These are phyloP conservation scores for Scedosporium aurantiacum DNA, from an alignment of 2,329 filamentous ascomycete species.

Conservation along the genomic window DNA sequence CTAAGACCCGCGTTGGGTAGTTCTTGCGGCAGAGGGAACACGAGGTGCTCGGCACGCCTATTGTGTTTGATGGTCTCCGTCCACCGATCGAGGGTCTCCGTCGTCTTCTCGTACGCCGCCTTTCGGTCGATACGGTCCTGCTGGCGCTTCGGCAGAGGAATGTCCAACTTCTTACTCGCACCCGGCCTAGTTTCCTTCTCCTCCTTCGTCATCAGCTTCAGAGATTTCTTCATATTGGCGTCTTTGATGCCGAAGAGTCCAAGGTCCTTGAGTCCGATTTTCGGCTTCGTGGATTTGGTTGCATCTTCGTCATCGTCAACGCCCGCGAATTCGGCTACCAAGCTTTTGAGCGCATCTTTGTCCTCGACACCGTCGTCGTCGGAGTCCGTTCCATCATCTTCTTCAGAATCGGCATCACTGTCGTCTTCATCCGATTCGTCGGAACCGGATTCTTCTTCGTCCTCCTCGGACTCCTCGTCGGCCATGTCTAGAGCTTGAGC, in stretches of 20 bases:
- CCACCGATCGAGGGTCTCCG: conserved; percentile 84
- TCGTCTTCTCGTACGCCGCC: conserved; percentile 81
- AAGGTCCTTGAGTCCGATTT: conserved; percentile 67
- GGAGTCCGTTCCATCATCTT: conserved; percentile 32
- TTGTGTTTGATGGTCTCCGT: conserved; percentile 92
- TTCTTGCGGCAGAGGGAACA: conserved; percentile 73
- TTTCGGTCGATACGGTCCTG: conserved; percentile 75
- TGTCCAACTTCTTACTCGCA: conserved; percentile 58
- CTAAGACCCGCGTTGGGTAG: conserved; percentile 49
- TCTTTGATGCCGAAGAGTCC: conserved; percentile 61
- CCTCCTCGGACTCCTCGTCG: conserved; percentile 37
- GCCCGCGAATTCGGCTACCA: conserved; percentile 59
- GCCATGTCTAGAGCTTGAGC: conserved; percentile 45
- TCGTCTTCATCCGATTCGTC: conserved; percentile 35
- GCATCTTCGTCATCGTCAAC: conserved; percentile 43
- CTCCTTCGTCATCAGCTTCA: conserved; percentile 63
- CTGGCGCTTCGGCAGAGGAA: conserved; percentile 73
- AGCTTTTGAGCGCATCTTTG: conserved; percentile 39
- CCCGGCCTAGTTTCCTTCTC: conserved; percentile 37
- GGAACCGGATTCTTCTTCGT: conserved; percentile 32
- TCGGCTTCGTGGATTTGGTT: conserved; percentile 30
- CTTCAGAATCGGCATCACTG: conserved; percentile 21
- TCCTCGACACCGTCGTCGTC: conserved; percentile 38
- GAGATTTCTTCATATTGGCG: conserved; percentile 62
- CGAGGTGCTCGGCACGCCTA: conserved; percentile 77